A percentile compares a stretch with the other conserved stretches of the same genome.
Conservation (phyloP, 495 filamentous ascomycete genomes). For the Parathielavia hyrcaniae region DNA sequence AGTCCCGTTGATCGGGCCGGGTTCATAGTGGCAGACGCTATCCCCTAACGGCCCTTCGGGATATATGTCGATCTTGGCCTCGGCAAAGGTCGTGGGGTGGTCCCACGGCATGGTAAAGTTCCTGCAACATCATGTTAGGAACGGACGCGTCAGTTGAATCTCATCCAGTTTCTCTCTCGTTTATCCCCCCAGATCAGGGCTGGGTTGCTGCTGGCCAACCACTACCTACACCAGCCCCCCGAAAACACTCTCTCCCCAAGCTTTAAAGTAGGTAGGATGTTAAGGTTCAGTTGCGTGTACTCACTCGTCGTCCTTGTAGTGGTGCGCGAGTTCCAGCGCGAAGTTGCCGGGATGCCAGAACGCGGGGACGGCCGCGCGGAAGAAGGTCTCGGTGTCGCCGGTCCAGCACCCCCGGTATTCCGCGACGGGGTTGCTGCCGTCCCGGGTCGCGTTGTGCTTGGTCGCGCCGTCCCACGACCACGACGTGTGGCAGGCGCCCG, state of each 20-base stretch:
- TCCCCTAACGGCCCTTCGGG: slow-evolving; percentile 4
- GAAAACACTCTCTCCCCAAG: no score
- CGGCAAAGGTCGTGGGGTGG: slow-evolving; percentile 23
- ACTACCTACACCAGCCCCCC: no score
- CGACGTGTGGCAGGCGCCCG: slow-evolving; percentile 21
- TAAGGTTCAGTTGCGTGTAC: background rate
- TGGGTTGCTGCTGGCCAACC: no score
- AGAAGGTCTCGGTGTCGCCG: slow-evolving; percentile 14
- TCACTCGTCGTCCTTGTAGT: slow-evolving; percentile 31
- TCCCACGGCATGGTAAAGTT: slow-evolving; percentile 27
- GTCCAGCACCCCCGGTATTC: slow-evolving; percentile 23
- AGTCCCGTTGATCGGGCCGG: slow-evolving; percentile 17
- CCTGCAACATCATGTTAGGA: slow-evolving; percentile 16
- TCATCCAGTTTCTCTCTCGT: background rate
- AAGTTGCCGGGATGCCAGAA: slow-evolving; percentile 31
- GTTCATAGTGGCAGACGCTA: slow-evolving; percentile 9
- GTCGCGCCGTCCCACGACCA: slow-evolving; percentile 33
- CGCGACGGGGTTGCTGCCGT: slow-evolving; percentile 20
- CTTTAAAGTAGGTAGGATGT: no score
- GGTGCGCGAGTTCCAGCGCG: slow-evolving; percentile 29
- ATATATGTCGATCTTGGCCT: slow-evolving; percentile 5
- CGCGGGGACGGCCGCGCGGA: slow-evolving; percentile 25
- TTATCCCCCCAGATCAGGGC: no score
- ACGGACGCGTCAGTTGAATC: slow-evolving; percentile 1
- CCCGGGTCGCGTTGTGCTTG: slow-evolving; percentile 7